phyloP scores from a whole-genome alignment of 805 yeast genomes.

The Diddensiella transvaalensis region DNA sequence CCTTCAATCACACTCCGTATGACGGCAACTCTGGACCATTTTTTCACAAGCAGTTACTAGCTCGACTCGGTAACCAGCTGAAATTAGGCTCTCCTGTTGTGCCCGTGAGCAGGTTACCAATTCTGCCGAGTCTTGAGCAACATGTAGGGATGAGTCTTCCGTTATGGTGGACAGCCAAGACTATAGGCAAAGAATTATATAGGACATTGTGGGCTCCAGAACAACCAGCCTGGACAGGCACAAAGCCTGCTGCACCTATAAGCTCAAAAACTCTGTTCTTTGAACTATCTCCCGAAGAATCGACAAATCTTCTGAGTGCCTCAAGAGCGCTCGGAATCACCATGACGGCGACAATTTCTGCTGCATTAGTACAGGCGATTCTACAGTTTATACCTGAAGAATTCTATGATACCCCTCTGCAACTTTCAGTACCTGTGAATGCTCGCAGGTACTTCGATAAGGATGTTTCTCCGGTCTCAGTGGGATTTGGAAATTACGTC shows the following conservation, averaged over 20 bases:
- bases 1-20: conserved; percentile 23
- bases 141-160: conserved; percentile 13
- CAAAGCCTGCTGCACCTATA: conserved; percentile 8
- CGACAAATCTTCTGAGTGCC: conserved; percentile 6
- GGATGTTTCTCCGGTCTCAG: neutral
- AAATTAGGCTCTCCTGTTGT: neutral
- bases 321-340: conserved; percentile 10
- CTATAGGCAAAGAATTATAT: conserved; percentile 2
- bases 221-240: conserved; percentile 14
- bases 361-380: conserved; percentile 11
- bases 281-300: conserved; percentile 3
- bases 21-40: conserved; percentile 27
- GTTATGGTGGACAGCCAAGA: conserved; percentile 1
- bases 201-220: neutral
- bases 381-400: conserved; percentile 2
- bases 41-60: conserved; percentile 18
- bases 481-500: conserved; percentile 18
- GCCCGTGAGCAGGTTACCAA: neutral
- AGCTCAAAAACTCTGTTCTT: conserved; percentile 9
- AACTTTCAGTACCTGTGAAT: conserved; percentile 17
- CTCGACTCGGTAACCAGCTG: conserved; percentile 1
- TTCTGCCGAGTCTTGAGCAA: conserved; percentile 10
- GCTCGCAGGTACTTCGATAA: conserved; percentile 14
- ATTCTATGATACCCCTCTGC: conserved; percentile 7
- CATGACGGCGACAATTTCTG: conserved; percentile 13